Base-by-base conservation (phyloP, 2,329 filamentous ascomycete species). In the Drechslerella stenobrocha region DNA sequence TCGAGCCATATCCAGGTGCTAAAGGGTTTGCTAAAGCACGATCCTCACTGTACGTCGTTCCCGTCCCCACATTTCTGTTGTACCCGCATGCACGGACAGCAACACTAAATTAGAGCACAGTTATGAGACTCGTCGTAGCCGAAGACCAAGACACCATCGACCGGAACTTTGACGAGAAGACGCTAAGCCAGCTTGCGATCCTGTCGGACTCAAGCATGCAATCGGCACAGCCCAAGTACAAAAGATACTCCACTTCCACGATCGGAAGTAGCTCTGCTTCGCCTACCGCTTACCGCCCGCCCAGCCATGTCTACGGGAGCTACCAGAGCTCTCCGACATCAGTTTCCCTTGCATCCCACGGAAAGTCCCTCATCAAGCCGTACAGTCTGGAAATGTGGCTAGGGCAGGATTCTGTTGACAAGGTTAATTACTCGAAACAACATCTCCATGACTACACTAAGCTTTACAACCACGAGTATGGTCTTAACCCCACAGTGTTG, bases 1-100 rank as follows among this genome's bases (percentile, higher is more conserved):
- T 87, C 84, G 1, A 87, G 84, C 73, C 85, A 87, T 73, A 87
- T 87, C 73, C 85, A 88, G 74, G 85, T 88, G 11, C 77, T 87
- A 57, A 87, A 87, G 77, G 83, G 82, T 52, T 86, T 87, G 74
- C 83, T 87, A 70, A 79, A 81, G 57, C 81, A 82, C 56, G 78
- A 87, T 70, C 80, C 82, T 42, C 84, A 82, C 74, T 86, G 84
- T 86, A 77, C 81, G 84, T 18, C 35, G 6, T 35, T n/a, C 26
- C 35, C 46, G 35, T 51, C 22, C n/a, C 20, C 44, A 22, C n/a
- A 42, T 42, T 42, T 15, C 22, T 11, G 34, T 34, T 32, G 42
- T 26, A 45, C 20, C 28, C 18, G 32, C 37, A 52, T 51, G 63
- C 63, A 67, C 63, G 45, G 63, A 67, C 55, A 20, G 44, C 18